Evolutionary conservation across 169 alveolate genomes (phyloP).

Genomic region (Sarcocystis neurona): DNA sequence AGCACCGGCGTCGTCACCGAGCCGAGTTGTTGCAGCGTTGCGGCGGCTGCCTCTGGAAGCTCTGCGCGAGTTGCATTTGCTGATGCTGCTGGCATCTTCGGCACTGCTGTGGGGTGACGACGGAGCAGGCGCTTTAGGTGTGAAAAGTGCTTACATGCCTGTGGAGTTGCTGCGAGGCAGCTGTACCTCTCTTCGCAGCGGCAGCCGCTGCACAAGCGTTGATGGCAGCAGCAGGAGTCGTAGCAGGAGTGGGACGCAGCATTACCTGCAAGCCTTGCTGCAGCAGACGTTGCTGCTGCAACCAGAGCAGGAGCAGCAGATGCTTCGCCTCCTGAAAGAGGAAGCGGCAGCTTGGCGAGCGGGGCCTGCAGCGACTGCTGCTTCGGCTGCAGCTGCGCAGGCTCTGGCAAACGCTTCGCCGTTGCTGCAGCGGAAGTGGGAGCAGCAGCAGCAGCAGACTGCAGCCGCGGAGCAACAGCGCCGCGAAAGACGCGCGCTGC

Average conservation of each 20-base stretch:
- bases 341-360: background rate
- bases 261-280: background rate
- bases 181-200: no score
- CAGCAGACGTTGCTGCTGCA: conserved; percentile 17
- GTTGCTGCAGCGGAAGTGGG: background rate
- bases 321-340: background rate
- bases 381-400: background rate
- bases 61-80: background rate
- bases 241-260: background rate
- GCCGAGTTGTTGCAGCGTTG: background rate
- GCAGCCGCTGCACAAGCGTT: no score
- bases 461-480: background rate
- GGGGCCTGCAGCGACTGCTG: no score
- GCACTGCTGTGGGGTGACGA: background rate
- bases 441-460: background rate
- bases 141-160: background rate
- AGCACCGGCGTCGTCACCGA: background rate
- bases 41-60: background rate
- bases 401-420: background rate
- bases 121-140: background rate
- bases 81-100: background rate
- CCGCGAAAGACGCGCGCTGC: background rate
- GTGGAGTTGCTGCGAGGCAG: background rate
- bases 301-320: background rate
- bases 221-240: background rate